A percentile compares a stretch with the other conserved stretches of the same genome.
Conservation (phyloP, 805 yeast genomes). For the Wickerhamiella vanderwaltii region DNA sequence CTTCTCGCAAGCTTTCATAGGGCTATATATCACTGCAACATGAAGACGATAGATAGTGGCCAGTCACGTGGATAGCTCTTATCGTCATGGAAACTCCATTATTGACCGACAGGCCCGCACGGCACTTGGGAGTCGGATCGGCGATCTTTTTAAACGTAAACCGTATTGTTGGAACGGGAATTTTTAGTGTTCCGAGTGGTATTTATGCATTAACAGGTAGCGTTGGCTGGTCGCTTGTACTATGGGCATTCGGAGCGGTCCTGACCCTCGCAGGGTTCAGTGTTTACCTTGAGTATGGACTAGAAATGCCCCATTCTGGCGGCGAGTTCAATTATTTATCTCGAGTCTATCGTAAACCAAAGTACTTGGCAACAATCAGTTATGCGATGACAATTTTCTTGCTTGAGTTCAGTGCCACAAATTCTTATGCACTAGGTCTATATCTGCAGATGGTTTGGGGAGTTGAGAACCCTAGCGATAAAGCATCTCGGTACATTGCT, state of each 20-base stretch:
- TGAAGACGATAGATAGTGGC: too few species aligned
- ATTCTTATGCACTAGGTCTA: conserved; percentile 53
- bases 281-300: conserved; percentile 53
- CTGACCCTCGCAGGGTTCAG: conserved; percentile 43
- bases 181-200: conserved; percentile 55
- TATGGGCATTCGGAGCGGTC: conserved; percentile 54
- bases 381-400: conserved; percentile 44
- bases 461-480: conserved; percentile 28
- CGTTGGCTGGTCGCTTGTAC: conserved; percentile 42
- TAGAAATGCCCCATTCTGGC: conserved; percentile 52
- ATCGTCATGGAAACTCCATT: conserved; percentile 1
- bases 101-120: conserved; percentile 1
- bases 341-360: conserved; percentile 43
- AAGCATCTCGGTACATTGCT: conserved; percentile 37
- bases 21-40: too few species aligned
- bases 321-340: conserved; percentile 60
- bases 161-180: conserved; percentile 65
- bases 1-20: background rate
- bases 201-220: conserved; percentile 46
- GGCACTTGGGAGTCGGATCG: conserved; percentile 27
- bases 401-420: conserved; percentile 50
- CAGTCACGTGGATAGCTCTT: too few species aligned
- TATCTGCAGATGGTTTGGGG: conserved; percentile 39
- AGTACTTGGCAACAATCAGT: conserved; percentile 38
- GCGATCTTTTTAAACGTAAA: conserved; percentile 41